These are phyloP conservation scores for Adansonia madagascariensis DNA, from an alignment of 441 rosid genomes.

Conservation along the genomic window DNA sequence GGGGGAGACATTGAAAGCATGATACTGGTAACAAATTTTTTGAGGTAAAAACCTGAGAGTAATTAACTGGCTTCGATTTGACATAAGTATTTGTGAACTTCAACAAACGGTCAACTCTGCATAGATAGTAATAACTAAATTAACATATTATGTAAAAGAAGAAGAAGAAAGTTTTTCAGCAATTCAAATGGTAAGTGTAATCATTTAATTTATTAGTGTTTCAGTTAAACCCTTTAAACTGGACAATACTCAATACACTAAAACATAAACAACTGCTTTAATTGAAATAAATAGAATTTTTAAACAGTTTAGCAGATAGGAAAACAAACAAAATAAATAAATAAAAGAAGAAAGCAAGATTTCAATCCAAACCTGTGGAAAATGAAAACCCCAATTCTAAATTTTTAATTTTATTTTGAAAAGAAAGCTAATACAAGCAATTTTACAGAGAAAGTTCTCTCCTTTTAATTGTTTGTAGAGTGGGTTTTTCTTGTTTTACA, in stretches of 20 bases:
- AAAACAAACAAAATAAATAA: background rate
- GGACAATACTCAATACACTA: background rate
- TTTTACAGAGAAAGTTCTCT: background rate
- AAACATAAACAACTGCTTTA: background rate
- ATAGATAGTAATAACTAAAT: constrained; percentile 1
- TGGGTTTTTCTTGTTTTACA: constrained; percentile 1
- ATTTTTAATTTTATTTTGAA: background rate
- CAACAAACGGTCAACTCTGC: constrained; percentile 49
- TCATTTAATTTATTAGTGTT: background rate
- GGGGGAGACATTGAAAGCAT: background rate
- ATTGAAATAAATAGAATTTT: background rate
- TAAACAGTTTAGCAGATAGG: background rate
- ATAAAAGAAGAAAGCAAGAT: background rate
- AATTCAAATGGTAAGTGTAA: background rate
- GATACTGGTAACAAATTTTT: background rate
- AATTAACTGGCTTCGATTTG: constrained; percentile 39
- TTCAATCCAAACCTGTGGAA: background rate
- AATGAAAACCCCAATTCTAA: constrained; percentile 10
- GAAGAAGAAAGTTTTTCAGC: background rate
- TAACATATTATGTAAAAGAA: background rate
- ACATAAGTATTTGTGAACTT: constrained; percentile 39
- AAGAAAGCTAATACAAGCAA: background rate
- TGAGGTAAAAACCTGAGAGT: constrained; percentile 40
- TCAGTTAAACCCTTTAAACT: background rate
- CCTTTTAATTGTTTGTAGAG: background rate